Percentiles rank a stretch among this genome's conserved stretches.
Evolutionary conservation across 208 protist species (phyloP).

Genomic region (Trypanosoma lewisi): DNA sequence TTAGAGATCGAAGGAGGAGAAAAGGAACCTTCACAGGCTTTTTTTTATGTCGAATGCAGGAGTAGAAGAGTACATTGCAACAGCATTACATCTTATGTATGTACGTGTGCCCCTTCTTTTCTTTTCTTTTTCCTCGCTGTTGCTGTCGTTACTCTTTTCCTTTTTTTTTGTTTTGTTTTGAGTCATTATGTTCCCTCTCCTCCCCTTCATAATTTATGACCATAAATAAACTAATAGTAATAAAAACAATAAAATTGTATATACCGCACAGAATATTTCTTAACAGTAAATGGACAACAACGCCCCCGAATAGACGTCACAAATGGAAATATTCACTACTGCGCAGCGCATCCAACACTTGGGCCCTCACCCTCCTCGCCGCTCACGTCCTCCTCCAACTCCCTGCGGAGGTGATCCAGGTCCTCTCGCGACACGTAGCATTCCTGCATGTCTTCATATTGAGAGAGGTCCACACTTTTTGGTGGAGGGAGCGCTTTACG

Average conservation of each 20-base stretch:
- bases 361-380: constrained; percentile 34
- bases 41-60: too few species aligned
- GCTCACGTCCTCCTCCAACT: constrained; percentile 53
- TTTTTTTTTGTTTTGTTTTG: background rate
- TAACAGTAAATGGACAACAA: constrained; percentile 1
- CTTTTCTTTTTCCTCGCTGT: too few species aligned
- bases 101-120: too few species aligned
- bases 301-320: too few species aligned
- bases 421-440: constrained; percentile 60
- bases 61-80: too few species aligned
- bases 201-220: background rate
- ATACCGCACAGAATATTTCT: background rate
- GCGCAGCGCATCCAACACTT: constrained; percentile 38
- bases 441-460: constrained; percentile 33
- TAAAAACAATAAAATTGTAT: background rate
- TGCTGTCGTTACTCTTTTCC: background rate
- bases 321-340: too few species aligned
- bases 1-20: too few species aligned
- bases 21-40: too few species aligned
- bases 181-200: background rate
- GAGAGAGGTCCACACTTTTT: constrained; percentile 28
- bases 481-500: constrained; percentile 46
- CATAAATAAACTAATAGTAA: background rate
- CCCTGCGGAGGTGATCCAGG: constrained; percentile 35
- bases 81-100: too few species aligned